Evolutionary conservation across 148 eudicot species (phyloP).

Genomic region (Rhododendron henanense): DNA sequence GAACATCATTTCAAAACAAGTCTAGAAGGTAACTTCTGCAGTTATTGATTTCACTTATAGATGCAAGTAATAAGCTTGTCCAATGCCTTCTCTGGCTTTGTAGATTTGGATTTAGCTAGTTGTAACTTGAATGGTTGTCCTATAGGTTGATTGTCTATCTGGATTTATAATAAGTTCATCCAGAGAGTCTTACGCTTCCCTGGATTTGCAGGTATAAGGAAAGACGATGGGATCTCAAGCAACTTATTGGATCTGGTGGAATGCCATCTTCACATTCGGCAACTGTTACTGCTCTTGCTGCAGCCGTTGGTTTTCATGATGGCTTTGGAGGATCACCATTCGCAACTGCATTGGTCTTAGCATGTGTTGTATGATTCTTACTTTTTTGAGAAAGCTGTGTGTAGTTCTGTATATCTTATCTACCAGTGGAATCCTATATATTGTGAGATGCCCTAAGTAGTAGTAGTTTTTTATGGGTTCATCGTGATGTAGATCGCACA

Average conservation of each 20-base stretch:
- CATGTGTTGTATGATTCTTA: slow-evolving; percentile 72
- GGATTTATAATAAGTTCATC: slow-evolving; percentile 7
- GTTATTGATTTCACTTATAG: not conserved
- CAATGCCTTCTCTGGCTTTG: slow-evolving; percentile 12
- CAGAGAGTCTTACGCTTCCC: slow-evolving; percentile 39
- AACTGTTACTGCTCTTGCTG: slow-evolving; percentile 87
- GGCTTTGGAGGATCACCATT: slow-evolving; percentile 75
- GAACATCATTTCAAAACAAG: not conserved
- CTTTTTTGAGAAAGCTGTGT: not conserved
- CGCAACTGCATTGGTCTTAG: slow-evolving; percentile 66
- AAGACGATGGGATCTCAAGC: slow-evolving; percentile 79
- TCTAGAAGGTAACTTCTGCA: not conserved
- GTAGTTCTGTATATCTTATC: not conserved
- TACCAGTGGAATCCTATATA: not conserved
- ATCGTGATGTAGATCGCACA: not conserved
- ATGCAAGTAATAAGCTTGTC: slow-evolving; percentile 1
- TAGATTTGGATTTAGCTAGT: not conserved
- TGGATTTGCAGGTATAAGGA: slow-evolving; percentile 86
- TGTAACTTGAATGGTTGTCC: not conserved
- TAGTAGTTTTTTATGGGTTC: not conserved
- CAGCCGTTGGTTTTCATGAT: slow-evolving; percentile 73
- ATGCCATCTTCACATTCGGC: slow-evolving; percentile 99
- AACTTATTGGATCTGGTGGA: slow-evolving; percentile 88
- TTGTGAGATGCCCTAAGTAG: not conserved
- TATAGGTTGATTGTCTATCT: not conserved